Evolutionary conservation across 805 yeast species (phyloP).

Genomic region (Candida taoyuanica): DNA sequence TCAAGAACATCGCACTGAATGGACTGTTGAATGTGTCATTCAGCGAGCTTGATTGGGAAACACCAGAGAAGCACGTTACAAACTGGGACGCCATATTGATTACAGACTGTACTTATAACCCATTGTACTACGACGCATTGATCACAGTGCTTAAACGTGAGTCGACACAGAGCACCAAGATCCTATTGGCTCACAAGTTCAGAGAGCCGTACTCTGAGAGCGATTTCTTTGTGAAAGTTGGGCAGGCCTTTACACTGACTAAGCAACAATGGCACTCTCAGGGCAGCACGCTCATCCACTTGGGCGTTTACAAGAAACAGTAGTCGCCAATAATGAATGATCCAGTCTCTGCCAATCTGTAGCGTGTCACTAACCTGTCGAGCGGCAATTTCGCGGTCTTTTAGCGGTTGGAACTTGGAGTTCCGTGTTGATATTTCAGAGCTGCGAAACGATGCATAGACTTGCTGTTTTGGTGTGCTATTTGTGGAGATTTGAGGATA

Average conservation of each 20-base stretch:
- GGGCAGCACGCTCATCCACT: slow-evolving; percentile 19
- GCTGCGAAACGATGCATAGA: background rate
- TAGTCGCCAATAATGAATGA: background rate
- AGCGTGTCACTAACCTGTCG: slow-evolving; percentile 1
- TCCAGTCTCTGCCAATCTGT: slow-evolving; percentile 7
- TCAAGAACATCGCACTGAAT: slow-evolving; percentile 27
- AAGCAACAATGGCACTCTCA: slow-evolving; percentile 20
- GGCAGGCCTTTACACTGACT: slow-evolving; percentile 6
- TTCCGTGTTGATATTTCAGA: background rate
- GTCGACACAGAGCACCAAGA: slow-evolving; percentile 7
- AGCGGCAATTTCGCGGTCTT: background rate
- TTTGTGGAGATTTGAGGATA: background rate
- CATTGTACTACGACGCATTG: slow-evolving; percentile 34
- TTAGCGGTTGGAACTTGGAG: no score
- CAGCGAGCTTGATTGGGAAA: slow-evolving; percentile 35
- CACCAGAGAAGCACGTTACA: slow-evolving; percentile 12
- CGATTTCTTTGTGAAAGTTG: slow-evolving; percentile 21
- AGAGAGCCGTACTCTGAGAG: slow-evolving; percentile 25
- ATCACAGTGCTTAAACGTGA: slow-evolving; percentile 28
- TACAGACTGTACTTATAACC: slow-evolving; percentile 42
- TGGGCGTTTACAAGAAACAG: slow-evolving; percentile 19
- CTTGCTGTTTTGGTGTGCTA: background rate
- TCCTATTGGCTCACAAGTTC: slow-evolving; percentile 25
- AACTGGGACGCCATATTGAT: slow-evolving; percentile 34
- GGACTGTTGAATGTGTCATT: slow-evolving; percentile 20